phyloP scores from a whole-genome alignment of 805 yeast genomes.

The Pichia rugopelliculosa region DNA sequence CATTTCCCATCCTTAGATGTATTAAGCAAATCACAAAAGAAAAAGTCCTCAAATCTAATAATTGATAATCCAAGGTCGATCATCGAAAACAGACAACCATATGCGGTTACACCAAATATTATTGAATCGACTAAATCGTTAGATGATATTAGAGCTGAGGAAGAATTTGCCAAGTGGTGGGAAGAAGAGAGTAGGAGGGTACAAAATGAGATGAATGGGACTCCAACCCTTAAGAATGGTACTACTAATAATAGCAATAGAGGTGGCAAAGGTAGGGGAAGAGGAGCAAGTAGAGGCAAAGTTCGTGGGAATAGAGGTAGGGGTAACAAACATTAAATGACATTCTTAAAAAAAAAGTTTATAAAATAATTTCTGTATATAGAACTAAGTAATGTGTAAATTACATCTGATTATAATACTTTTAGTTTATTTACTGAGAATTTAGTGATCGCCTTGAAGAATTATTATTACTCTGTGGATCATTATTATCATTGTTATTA shows the following conservation, averaged over 20 bases:
- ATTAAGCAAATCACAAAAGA: neutral
- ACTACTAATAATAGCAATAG: neutral
- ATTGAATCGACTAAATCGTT: slow-evolving; percentile 28
- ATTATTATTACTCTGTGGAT: neutral
- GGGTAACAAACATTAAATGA: neutral
- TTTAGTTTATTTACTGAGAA: neutral
- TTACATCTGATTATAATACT: too few species aligned
- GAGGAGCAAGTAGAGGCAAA: neutral
- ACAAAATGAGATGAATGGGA: slow-evolving; percentile 34
- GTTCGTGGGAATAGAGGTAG: neutral
- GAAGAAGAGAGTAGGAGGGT: slow-evolving; percentile 64
- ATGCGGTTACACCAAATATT: neutral
- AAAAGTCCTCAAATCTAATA: slow-evolving; percentile 1
- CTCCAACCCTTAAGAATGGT: neutral
- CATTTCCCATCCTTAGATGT: slow-evolving; percentile 17
- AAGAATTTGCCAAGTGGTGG: slow-evolving; percentile 87
- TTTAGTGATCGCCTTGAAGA: neutral
- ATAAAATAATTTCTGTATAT: neutral
- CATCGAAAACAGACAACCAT: neutral
- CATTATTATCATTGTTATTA: neutral
- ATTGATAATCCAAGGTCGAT: neutral
- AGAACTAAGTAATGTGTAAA: neutral
- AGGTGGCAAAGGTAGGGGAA: neutral
- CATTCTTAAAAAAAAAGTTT: neutral
- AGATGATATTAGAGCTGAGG: slow-evolving; percentile 71